A percentile compares a stretch with the other conserved stretches of the same genome.
These are phyloP conservation scores for Didymellaceae sp. DNA, from an alignment of 2,329 filamentous ascomycete genomes.

Conservation along the genomic window DNA sequence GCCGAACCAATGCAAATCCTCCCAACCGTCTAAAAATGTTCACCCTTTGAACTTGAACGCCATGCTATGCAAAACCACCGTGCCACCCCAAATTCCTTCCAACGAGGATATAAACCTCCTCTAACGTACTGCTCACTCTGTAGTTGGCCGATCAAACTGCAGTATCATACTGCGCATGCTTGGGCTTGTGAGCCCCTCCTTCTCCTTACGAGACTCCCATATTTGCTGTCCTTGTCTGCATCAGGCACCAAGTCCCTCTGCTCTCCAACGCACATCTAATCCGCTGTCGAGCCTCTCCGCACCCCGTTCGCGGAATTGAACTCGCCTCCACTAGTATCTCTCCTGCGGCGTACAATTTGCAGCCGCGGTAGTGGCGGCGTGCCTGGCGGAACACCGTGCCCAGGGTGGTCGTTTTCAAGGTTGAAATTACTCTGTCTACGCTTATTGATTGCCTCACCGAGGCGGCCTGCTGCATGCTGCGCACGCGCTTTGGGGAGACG, in stretches of 20 bases:
- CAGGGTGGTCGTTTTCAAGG: slow-evolving; percentile 34
- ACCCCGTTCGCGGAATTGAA: slow-evolving; percentile 31
- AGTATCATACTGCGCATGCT: not conserved
- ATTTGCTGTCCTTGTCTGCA: not conserved
- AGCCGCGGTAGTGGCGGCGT: slow-evolving; percentile 39
- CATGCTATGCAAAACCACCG: slow-evolving; percentile 9
- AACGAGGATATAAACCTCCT: not conserved
- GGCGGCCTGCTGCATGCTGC: slow-evolving; percentile 23
- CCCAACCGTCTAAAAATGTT: slow-evolving; percentile 14
- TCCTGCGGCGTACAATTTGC: slow-evolving; percentile 41
- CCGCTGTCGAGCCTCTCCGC: slow-evolving; percentile 13
- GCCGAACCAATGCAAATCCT: slow-evolving; percentile 16
- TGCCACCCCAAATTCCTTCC: not conserved
- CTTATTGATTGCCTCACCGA: slow-evolving; percentile 38
- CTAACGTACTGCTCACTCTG: not conserved
- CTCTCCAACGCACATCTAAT: slow-evolving; percentile 13
- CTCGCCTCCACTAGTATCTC: slow-evolving; percentile 47
- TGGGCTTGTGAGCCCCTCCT: slow-evolving; percentile 9
- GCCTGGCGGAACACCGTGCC: not conserved
- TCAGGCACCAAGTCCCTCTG: not conserved
- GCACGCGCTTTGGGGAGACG: slow-evolving; percentile 44
- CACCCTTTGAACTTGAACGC: slow-evolving; percentile 36
- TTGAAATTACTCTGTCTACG: slow-evolving; percentile 34
- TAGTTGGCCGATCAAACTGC: slow-evolving; percentile 4
- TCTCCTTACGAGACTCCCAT: slow-evolving; percentile 7